Evolutionary conservation across 2,329 filamentous ascomycete genomes (phyloP), one percentile per base, ranked within the genome.

Genomic region (Moelleriella libera): DNA sequence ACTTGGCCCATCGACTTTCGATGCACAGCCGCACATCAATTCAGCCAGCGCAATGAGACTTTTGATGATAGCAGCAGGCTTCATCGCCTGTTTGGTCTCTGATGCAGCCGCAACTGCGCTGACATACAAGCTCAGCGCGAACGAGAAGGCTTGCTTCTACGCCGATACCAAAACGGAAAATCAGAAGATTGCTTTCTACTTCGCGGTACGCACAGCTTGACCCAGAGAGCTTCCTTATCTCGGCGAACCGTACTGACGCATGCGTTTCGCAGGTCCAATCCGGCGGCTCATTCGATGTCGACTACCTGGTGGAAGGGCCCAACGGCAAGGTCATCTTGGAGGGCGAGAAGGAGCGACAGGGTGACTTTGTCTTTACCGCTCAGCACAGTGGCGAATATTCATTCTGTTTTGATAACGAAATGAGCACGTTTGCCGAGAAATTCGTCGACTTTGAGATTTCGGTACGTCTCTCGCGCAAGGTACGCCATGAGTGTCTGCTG

Each of bases 341-440:
- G 51, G 92, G 89, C 51, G 74, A 82, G 57, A 97, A 95, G 70
- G 92, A 85, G 70, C 80, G 90, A 54, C 90, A 97, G 69, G 92
- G 90, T 47, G 92, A 98, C 68, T 97, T 94, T 61, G 92, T 98
- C 52, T 98, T 98, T 67, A 95, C 89, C 0, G 92, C 89, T 43
- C 87, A 88, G 59, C 80, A 88, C 46, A 61, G 76, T 6, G 92
- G 92, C 54, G 90, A 97, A 60, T 96, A 97, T 70, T 80, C 82
- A 47, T 97, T 98, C 72, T 98, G 92, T 76, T 98, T 98, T 74
- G 85, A 89, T 69, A 98, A 98, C 62, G 85, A 92, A 63, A 95
- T 98, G 85, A 94, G 86, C 61, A 97, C 90, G 0, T 96, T 95
- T 63, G 83, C 89, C 46, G 92, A 98, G 69, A 98, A 98, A 71